Evolutionary conservation across 2,329 filamentous ascomycete species (phyloP).

Genomic region (Fusarium anthophilum): DNA sequence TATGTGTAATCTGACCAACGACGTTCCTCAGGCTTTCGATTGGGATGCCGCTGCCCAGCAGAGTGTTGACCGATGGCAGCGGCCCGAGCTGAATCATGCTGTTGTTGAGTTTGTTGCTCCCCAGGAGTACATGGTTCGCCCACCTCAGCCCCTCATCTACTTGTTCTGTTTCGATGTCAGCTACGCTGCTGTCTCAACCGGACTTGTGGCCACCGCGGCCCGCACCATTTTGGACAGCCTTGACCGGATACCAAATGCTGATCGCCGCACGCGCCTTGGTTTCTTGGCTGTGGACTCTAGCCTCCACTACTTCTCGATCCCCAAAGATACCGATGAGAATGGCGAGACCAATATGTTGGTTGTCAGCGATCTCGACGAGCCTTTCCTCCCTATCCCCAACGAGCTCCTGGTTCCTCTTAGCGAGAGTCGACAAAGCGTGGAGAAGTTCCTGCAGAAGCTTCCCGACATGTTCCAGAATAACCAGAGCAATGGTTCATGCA

Average conservation of each 20-base stretch:
- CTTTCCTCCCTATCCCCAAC: conserved; percentile 92
- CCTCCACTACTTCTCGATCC: conserved; percentile 95
- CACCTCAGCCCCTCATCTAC: conserved; percentile 94
- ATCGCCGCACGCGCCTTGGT: conserved; percentile 88
- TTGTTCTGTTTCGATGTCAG: conserved; percentile 96
- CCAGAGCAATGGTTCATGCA: conserved; percentile 87
- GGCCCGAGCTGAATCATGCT: conserved; percentile 93
- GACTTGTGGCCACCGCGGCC: conserved; percentile 89
- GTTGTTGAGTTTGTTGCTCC: conserved; percentile 98
- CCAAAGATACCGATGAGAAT: conserved; percentile 85
- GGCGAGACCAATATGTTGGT: conserved; percentile 91
- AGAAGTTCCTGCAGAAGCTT: conserved; percentile 88
- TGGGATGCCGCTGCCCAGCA: conserved; percentile 96
- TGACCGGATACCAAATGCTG: conserved; percentile 97
- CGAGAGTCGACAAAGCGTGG: conserved; percentile 90
- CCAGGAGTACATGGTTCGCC: conserved; percentile 99
- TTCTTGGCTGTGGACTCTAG: conserved; percentile 96
- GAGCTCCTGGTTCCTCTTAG: conserved; percentile 90
- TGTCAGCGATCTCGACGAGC: conserved; percentile 93
- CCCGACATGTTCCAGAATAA: conserved; percentile 98
- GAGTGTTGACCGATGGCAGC: conserved; percentile 89
- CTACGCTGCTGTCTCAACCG: conserved; percentile 87
- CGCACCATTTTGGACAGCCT: conserved; percentile 95
- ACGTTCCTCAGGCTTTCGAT: conserved; percentile 98
- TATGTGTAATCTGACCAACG: conserved; percentile 99